phyloP scores from a whole-genome alignment of 2,329 filamentous ascomycete genomes.

The Ascocoryne sarcoides region DNA sequence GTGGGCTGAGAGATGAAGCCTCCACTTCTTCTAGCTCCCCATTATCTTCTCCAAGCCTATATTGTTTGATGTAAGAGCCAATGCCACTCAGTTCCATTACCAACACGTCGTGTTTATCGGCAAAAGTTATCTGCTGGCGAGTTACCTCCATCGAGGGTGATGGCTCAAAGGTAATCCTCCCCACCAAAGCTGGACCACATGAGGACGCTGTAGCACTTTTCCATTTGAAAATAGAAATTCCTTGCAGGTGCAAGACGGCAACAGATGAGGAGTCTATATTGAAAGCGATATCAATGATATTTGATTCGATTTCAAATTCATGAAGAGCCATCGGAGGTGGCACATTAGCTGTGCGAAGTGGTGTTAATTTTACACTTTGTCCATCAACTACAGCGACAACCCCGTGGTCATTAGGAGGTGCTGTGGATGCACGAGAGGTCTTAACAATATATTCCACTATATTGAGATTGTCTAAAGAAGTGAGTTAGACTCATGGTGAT shows the following conservation, averaged over 20 bases:
- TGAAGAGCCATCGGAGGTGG: conserved; percentile 89
- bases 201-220: conserved; percentile 49
- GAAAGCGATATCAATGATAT: conserved; percentile 67
- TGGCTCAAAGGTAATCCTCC: conserved; percentile 33
- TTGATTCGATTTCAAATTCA: conserved; percentile 54
- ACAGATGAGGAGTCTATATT: conserved; percentile 55
- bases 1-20: conserved; percentile 3
- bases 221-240: conserved; percentile 63
- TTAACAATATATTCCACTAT: conserved; percentile 60
- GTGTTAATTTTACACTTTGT: conserved; percentile 69
- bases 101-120: conserved; percentile 16
- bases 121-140: conserved; percentile 25
- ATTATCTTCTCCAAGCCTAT: conserved; percentile 21
- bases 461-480: conserved; percentile 37
- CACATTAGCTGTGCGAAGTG: conserved; percentile 73
- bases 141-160: conserved; percentile 9
- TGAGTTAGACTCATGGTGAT: neutral
- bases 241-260: conserved; percentile 60
- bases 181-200: conserved; percentile 34
- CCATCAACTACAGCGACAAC: conserved; percentile 81
- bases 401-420: conserved; percentile 67
- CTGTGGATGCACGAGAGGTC: conserved; percentile 58
- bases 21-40: conserved; percentile 21
- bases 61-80: conserved; percentile 16
- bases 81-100: conserved; percentile 13